These are phyloP conservation scores for Malus hybrid DNA, from an alignment of 331 rosid species.

Conservation along the genomic window DNA sequence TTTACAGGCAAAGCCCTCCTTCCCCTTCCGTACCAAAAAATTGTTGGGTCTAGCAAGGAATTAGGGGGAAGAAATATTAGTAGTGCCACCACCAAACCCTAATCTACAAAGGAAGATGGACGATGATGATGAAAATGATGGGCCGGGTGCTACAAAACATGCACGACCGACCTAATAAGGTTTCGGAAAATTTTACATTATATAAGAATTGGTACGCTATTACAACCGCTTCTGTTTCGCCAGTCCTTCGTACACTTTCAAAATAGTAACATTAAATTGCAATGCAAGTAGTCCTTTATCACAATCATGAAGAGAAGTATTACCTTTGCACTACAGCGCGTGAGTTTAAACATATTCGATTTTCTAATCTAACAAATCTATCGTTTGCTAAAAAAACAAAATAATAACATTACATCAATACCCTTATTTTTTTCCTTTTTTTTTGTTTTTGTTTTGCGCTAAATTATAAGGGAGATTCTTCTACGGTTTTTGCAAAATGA, in stretches of 20 bases:
- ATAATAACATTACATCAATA: too few relatives aligned
- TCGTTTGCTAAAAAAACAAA: too few relatives aligned
- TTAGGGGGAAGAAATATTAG: not conserved
- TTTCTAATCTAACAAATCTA: too few relatives aligned
- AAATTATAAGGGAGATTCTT: not conserved
- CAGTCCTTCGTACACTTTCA: not conserved
- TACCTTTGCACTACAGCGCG: accelerated
- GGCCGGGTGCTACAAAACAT: constrained; percentile 26
- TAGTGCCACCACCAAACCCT: constrained; percentile 4
- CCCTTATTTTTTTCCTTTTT: too few relatives aligned
- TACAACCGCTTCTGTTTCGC: not conserved
- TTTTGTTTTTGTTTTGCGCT: too few relatives aligned
- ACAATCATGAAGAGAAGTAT: accelerated
- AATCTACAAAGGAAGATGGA: not conserved
- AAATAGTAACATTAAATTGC: too few relatives aligned
- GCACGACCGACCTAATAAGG: not conserved
- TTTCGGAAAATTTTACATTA: not conserved
- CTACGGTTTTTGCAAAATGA: not conserved
- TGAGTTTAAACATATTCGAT: accelerated
- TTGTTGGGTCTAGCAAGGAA: constrained; percentile 1
- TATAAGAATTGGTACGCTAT: too few relatives aligned
- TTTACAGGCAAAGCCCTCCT: constrained; percentile 1
- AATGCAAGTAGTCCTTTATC: too few relatives aligned
- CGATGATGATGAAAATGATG: constrained; percentile 4
- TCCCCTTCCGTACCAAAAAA: not conserved